Evolutionary conservation across 2,329 filamentous ascomycete genomes (phyloP), one percentile per base, ranked within the genome.

Genomic region (Aspergillus novoparasiticus): DNA sequence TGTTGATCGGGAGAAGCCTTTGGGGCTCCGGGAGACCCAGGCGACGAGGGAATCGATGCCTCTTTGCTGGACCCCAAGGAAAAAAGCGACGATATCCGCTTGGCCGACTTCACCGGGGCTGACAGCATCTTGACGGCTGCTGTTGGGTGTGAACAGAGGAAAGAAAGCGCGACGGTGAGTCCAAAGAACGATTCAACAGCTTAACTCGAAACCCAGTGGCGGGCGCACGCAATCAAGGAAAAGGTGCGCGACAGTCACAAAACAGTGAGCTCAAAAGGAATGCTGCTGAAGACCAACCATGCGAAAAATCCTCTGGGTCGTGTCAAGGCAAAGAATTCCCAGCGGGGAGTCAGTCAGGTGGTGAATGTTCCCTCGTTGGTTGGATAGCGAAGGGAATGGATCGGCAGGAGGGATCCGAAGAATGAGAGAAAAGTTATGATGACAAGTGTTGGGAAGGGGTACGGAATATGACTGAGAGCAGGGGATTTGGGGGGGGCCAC

Each of bases 1-100:
- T 64, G 54, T 45, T 69, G 68, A 39, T 71, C 70, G 69, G 63
- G 73, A 45, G 65, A 69, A 54, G 50, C 64, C 56, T 58, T 68
- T 26, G 71, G 63, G 51, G 66, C 58, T 41, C 58, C 64, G 54
- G 72, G 64, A 16, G 72, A 69, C 16, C 66, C 65, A 21, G 74
- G 70, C 10, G 76, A 77, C 2, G 69, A 69, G 1, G 76, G 71
- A 46, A 69, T 66, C 36, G 72, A 72, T 21, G 67, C 65, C 57
- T 79, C 77, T 64, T 78, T 77, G 45, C 74, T 69, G 26, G 76
- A 76, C 14, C 76, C 73, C 63, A 81, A 63, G 8, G 79, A 80
- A 63, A 82, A 81, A 53, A 82, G 74, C 43, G 80, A 82, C 12
- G 80, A 81, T 62, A 82, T 79, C 63, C 79, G 79, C 71, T 77